A percentile compares a stretch with the other conserved stretches of the same genome.
These are phyloP conservation scores for Cylindrodendrum hubeiense DNA, from an alignment of 2,329 filamentous ascomycete genomes.

Conservation along the genomic window DNA sequence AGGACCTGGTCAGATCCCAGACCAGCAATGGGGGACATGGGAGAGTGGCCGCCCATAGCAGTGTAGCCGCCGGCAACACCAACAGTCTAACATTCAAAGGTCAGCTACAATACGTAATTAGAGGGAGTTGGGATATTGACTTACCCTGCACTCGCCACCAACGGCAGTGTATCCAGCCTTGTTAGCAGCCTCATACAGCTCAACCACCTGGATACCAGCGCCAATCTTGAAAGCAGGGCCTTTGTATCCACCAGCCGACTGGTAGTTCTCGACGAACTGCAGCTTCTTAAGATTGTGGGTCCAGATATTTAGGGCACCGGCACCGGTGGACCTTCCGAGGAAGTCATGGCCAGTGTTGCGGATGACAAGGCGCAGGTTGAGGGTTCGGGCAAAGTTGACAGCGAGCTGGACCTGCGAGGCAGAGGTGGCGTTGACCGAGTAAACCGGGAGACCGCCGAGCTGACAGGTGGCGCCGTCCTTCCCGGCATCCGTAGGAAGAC, in stretches of 20 bases:
- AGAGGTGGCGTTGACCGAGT: conserved; percentile 55
- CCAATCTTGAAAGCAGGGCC: conserved; percentile 67
- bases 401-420: conserved; percentile 59
- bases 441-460: conserved; percentile 55
- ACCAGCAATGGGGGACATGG: conserved; percentile 57
- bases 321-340: conserved; percentile 68
- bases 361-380: conserved; percentile 59
- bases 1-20: conserved; percentile 63
- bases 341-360: conserved; percentile 63
- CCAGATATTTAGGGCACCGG: conserved; percentile 68
- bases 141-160: conserved; percentile 62
- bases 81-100: conserved; percentile 35
- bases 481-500: conserved; percentile 44
- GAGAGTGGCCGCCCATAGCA: conserved; percentile 62
- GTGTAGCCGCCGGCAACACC: conserved; percentile 46
- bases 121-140: background rate
- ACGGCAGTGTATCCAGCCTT: conserved; percentile 61
- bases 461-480: conserved; percentile 46
- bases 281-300: conserved; percentile 64
- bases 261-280: conserved; percentile 39
- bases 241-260: conserved; percentile 45
- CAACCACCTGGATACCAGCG: conserved; percentile 64
- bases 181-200: conserved; percentile 64
- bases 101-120: background rate
- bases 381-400: conserved; percentile 58